Base-by-base conservation (phyloP, 2,329 filamentous ascomycete genomes). In the Nemania sp. region DNA sequence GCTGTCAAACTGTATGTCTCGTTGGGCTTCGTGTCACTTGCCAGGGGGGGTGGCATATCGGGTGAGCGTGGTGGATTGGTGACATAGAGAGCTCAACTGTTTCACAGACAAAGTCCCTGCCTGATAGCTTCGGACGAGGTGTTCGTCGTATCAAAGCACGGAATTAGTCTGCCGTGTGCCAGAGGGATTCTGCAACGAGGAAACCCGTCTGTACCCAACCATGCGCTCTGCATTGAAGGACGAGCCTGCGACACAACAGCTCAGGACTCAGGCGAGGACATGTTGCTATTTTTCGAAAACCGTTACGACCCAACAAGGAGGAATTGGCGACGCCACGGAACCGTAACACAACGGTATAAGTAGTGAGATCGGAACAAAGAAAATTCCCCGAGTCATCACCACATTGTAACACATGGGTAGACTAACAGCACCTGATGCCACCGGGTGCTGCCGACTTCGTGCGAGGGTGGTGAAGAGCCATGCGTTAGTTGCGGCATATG, bases 1-100 rank as follows among this genome's bases (percentile, higher is more conserved):
- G 62, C 57, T 60, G 64, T 65, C 57, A 63, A 66, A 63, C 59
- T 61, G 64, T 57, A 64, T 59, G 64, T 60, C 57, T 65, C 46
- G 59, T 65, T 59, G 55, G 62, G 62, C 54, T 65, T 51, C 56
- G 62, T 60, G 55, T 57, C 43, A 63, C 63, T 57, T 50, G 25
- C 62, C 51, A 60, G 62, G 62, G 59, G 62, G 48, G 40, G 40
- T 56, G 13, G 60, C 59, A 63, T 63, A 59, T 63, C 55, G 63
- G 59, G 57, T 60, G 56, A 54, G 43, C 53, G 45, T 57, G 35
- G 53, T 55, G 42, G 57, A 48, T 47, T 54, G 54, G 53, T 59
- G 55, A 32, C 48, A 43, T 60, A 9, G 47, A 47, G 47, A 55
- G 53, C 49, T 62, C 54, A 15, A 51, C 40, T 55, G 59, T 59